These are phyloP conservation scores for Paraphaeosphaeria sporulosa DNA, from an alignment of 2,329 filamentous ascomycete genomes.

Conservation along the genomic window DNA sequence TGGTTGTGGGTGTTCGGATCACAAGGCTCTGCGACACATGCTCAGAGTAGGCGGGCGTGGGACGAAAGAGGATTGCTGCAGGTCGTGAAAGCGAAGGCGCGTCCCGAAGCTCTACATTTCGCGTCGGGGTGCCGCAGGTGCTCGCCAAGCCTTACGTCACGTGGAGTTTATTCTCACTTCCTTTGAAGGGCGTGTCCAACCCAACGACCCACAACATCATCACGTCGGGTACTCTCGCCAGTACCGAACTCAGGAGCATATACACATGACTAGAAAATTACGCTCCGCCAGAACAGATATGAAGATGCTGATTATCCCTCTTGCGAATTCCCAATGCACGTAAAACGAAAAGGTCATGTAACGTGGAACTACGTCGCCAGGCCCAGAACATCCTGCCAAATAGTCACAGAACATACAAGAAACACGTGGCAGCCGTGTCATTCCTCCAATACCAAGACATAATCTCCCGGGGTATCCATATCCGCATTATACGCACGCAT, in stretches of 20 bases:
- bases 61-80: neutral
- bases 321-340: too few relatives aligned
- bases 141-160: slow-evolving; percentile 13
- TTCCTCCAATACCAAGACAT: neutral
- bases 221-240: too few relatives aligned
- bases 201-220: neutral
- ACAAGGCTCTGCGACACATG: slow-evolving; percentile 13
- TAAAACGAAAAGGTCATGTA: neutral
- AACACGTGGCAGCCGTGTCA: neutral
- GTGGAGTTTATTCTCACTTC: neutral
- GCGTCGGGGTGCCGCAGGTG: slow-evolving; percentile 20
- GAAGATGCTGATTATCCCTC: too few relatives aligned
- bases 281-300: too few relatives aligned
- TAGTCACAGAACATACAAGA: neutral
- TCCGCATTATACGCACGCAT: neutral
- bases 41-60: neutral
- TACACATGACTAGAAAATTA: too few relatives aligned
- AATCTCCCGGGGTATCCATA: slow-evolving; percentile 16
- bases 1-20: slow-evolving; percentile 46
- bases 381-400: neutral
- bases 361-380: neutral
- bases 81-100: slow-evolving; percentile 1
- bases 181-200: neutral
- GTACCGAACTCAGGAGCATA: neutral
- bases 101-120: slow-evolving; percentile 10